phyloP scores from a whole-genome alignment of 2,329 filamentous ascomycete species.

The Thermomyces lanuginosus region DNA sequence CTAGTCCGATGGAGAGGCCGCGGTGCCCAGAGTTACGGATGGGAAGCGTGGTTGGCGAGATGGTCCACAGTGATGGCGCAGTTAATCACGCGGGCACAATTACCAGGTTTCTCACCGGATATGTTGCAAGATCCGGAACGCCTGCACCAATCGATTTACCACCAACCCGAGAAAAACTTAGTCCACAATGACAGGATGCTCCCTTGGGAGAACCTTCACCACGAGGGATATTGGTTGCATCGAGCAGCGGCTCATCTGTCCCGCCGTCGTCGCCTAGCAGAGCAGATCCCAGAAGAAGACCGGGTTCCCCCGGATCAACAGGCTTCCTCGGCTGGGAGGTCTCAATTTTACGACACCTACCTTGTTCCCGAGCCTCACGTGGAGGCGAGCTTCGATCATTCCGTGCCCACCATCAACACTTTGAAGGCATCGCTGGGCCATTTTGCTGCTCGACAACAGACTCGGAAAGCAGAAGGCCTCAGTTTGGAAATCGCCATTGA shows the following conservation, averaged over 20 bases:
- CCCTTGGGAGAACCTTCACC: slow-evolving; percentile 45
- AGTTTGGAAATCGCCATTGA: slow-evolving; percentile 40
- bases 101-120: slow-evolving; percentile 29
- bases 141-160: slow-evolving; percentile 25
- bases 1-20: slow-evolving; percentile 70
- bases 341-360: slow-evolving; percentile 42
- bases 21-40: slow-evolving; percentile 77
- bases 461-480: slow-evolving; percentile 38
- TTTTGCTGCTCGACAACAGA: slow-evolving; percentile 37
- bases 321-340: slow-evolving; percentile 38
- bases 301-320: slow-evolving; percentile 38
- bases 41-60: slow-evolving; percentile 81
- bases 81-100: slow-evolving; percentile 36
- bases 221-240: slow-evolving; percentile 46
- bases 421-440: slow-evolving; percentile 33
- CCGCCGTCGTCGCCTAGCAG: slow-evolving; percentile 34
- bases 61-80: slow-evolving; percentile 49
- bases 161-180: slow-evolving; percentile 36
- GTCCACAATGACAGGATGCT: slow-evolving; percentile 33
- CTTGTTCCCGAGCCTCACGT: slow-evolving; percentile 42
- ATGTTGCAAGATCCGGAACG: slow-evolving; percentile 10
- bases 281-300: slow-evolving; percentile 44
- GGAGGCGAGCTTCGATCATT: slow-evolving; percentile 40
- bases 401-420: slow-evolving; percentile 32
- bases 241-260: slow-evolving; percentile 37